Conservation (phyloP, 495 filamentous ascomycete genomes). For the Hyaloscypha variabilis region DNA sequence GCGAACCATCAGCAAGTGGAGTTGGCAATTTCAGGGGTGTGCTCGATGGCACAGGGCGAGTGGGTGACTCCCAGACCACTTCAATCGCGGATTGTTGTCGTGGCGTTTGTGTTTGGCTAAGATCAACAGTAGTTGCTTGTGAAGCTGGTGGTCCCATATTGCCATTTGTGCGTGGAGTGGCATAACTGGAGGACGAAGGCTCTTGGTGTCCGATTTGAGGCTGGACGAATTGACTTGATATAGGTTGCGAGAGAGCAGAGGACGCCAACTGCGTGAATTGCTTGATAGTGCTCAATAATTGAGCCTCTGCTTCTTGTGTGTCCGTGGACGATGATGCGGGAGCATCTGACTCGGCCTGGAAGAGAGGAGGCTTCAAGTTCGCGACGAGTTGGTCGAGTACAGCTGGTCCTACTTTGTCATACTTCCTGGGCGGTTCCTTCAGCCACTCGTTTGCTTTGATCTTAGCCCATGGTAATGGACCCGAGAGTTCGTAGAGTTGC, state of each 20-base stretch:
- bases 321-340: conserved; percentile 32
- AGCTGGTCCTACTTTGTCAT: conserved; percentile 44
- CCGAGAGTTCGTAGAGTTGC: conserved; percentile 55
- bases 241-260: background rate
- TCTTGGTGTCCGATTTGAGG: conserved; percentile 1
- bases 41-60: conserved; percentile 23
- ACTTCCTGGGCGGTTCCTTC: conserved; percentile 40
- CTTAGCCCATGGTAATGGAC: conserved; percentile 44
- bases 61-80: conserved; percentile 30
- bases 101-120: conserved; percentile 32
- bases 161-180: background rate
- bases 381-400: conserved; percentile 47
- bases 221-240: background rate
- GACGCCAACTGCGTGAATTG: conserved; percentile 39
- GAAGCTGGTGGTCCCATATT: conserved; percentile 9
- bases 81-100: conserved; percentile 13
- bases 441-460: conserved; percentile 48
- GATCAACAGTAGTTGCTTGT: conserved; percentile 31
- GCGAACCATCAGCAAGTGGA: background rate
- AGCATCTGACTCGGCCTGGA: conserved; percentile 12
- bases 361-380: conserved; percentile 32
- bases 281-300: conserved; percentile 45
- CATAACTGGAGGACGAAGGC: background rate
- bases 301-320: conserved; percentile 50
- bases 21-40: conserved; percentile 13